phyloP scores from a whole-genome alignment of 2,329 filamentous ascomycete species.

The Arthrobotrys musiformis region DNA sequence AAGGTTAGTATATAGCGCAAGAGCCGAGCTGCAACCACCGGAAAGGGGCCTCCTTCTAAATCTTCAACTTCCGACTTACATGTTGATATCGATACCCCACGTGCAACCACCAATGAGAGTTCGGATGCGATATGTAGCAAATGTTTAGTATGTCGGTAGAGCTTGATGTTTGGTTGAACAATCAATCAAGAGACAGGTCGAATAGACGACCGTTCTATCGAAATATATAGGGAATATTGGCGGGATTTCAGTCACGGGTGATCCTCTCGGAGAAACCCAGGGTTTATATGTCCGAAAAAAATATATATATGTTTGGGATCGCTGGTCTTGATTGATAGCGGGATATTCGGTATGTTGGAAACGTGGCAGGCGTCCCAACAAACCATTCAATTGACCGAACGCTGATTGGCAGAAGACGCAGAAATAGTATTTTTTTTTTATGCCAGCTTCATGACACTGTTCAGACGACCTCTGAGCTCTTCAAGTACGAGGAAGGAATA shows the following conservation, averaged over 20 bases:
- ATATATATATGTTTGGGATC: not conserved
- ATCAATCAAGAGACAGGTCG: not conserved
- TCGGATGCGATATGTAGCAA: no score
- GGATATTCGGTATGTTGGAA: not conserved
- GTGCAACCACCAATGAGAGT: no score
- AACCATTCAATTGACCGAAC: conserved; percentile 3
- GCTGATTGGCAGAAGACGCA: conserved; percentile 24
- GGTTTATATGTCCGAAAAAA: not conserved
- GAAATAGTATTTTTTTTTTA: not conserved
- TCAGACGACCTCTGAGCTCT: conserved; percentile 23
- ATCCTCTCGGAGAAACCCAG: not conserved
- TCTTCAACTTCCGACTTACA: no score
- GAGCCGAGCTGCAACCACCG: no score
- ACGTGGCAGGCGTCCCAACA: conserved; percentile 8
- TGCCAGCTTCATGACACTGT: conserved; percentile 19
- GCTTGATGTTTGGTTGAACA: not conserved
- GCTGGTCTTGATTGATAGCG: conserved; percentile 13
- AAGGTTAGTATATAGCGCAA: no score
- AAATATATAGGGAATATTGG: not conserved
- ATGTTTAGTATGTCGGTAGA: no score
- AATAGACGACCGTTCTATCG: not conserved
- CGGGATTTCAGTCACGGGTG: not conserved
- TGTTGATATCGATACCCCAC: no score
- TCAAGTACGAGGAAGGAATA: conserved; percentile 10
- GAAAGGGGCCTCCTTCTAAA: no score